These are phyloP conservation scores for Grosmannia serpens DNA, from an alignment of 2,329 filamentous ascomycete genomes.

Conservation along the genomic window DNA sequence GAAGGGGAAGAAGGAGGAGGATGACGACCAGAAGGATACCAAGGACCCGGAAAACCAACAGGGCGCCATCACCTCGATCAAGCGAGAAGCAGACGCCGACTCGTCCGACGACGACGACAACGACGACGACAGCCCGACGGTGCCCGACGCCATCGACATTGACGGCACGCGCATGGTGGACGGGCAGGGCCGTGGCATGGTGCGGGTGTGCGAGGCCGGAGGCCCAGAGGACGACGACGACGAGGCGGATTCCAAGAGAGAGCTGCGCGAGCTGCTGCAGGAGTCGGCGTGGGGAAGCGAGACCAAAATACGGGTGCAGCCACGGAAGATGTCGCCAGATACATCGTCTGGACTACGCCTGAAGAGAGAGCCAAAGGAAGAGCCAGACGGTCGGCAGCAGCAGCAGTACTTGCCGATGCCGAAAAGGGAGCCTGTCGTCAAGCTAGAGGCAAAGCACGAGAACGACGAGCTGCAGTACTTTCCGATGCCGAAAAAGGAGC, in stretches of 20 bases:
- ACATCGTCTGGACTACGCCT: too few relatives aligned
- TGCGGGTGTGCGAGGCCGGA: constrained; percentile 68
- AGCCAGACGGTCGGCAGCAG: background rate
- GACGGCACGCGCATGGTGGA: constrained; percentile 54
- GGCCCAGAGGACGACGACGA: constrained; percentile 44
- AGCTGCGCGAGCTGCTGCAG: constrained; percentile 54
- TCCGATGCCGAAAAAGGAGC: too few relatives aligned
- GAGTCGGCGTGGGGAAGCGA: constrained; percentile 17
- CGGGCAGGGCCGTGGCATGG: constrained; percentile 51
- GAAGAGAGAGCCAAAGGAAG: background rate
- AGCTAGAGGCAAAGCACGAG: too few relatives aligned
- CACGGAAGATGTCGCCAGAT: background rate
- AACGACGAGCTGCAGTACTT: too few relatives aligned
- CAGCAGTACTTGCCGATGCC: too few relatives aligned
- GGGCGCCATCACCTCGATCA: constrained; percentile 21
- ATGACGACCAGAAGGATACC: constrained; percentile 23
- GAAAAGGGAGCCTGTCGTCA: too few relatives aligned
- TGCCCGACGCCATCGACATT: constrained; percentile 48
- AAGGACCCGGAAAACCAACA: constrained; percentile 26
- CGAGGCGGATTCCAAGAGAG: constrained; percentile 45
- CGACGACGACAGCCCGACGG: constrained; percentile 34
- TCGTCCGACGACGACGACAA: constrained; percentile 35
- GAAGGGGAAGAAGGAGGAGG: constrained; percentile 28
- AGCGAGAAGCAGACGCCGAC: constrained; percentile 19
- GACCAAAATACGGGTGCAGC: background rate